Conservation (phyloP, 345 rosid species). For the Turritis glabra region DNA sequence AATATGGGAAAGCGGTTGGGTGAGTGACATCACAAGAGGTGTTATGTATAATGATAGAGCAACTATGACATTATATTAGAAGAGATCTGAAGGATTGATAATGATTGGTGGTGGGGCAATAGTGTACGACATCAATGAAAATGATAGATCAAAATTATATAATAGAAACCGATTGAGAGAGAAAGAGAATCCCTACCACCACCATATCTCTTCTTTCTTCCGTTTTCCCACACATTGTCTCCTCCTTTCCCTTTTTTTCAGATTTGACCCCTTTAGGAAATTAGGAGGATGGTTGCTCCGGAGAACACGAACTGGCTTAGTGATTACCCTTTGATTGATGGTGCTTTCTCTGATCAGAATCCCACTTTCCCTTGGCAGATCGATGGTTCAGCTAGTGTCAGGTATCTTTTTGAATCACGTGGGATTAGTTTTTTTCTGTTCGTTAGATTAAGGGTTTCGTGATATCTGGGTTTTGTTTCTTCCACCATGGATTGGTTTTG, state of each 20-base stretch:
- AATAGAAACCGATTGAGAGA: slow-evolving; percentile 28
- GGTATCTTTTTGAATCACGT: slow-evolving; percentile 43
- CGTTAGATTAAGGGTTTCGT: not conserved
- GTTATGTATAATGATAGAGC: slow-evolving; percentile 29
- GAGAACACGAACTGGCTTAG: slow-evolving; percentile 67
- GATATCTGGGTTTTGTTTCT: not conserved
- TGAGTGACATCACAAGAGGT: slow-evolving; percentile 18
- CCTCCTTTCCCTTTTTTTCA: not conserved
- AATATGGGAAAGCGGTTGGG: not conserved
- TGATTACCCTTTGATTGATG: slow-evolving; percentile 66
- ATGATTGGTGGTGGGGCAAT: slow-evolving; percentile 41
- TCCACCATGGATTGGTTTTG: not conserved
- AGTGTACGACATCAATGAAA: slow-evolving; percentile 20
- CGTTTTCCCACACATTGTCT: slow-evolving; percentile 26
- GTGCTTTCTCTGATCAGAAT: slow-evolving; percentile 52
- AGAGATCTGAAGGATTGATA: not conserved
- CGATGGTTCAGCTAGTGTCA: slow-evolving; percentile 54
- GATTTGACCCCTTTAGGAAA: slow-evolving; percentile 1
- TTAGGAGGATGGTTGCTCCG: slow-evolving; percentile 64
- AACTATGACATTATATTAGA: slow-evolving; percentile 2
- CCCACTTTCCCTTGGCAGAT: slow-evolving; percentile 54
- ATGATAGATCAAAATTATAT: not conserved
- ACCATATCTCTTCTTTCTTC: slow-evolving; percentile 29
- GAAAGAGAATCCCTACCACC: not conserved
- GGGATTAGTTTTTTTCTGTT: too few species aligned